Percentiles rank a stretch among this genome's conserved stretches.
Conservation (phyloP, 78 protist species). For the Emiliania huxleyi region DNA sequence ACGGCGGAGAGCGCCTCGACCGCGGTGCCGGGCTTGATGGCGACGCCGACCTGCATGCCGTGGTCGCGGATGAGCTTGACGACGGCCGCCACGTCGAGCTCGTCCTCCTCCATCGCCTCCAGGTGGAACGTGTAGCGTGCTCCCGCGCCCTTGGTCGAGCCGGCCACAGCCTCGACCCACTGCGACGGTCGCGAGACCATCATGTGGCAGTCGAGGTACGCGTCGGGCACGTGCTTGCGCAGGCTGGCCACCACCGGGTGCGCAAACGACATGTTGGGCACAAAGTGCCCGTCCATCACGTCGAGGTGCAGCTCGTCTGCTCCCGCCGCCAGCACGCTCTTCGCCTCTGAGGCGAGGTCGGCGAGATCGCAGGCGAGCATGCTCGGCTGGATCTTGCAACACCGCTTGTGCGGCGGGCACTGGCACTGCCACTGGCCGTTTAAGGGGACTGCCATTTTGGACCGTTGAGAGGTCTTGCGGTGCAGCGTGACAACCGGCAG, state of each 20-base stretch:
- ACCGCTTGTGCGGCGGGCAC: no score
- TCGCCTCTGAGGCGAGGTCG: conserved; percentile 66
- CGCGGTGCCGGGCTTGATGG: conserved; percentile 93
- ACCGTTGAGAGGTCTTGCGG: no score
- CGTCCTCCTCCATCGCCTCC: conserved; percentile 65
- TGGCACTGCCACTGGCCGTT: no score
- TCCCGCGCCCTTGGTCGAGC: conserved; percentile 84
- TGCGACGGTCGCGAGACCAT: conserved; percentile 93
- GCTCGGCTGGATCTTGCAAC: no score
- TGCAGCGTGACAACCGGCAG: no score
- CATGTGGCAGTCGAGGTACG: conserved; percentile 93
- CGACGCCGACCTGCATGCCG: conserved; percentile 85
- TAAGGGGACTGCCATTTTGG: no score
- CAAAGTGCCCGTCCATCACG: conserved; percentile 86
- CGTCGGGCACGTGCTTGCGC: conserved; percentile 75
- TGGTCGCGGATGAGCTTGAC: conserved; percentile 52
- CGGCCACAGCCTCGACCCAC: conserved; percentile 87
- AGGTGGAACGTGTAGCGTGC: conserved; percentile 93
- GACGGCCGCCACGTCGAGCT: not conserved
- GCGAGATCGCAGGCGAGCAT: conserved; percentile 84
- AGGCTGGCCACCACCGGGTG: conserved; percentile 89
- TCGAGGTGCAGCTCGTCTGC: conserved; percentile 40
- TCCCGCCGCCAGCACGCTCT: conserved; percentile 31
- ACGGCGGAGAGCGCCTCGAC: conserved; percentile 33
- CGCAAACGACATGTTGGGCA: conserved; percentile 94